Evolutionary conservation across 1,139 yeast genomes (phyloP).

Genomic region (Suhomyces wounanorum): DNA sequence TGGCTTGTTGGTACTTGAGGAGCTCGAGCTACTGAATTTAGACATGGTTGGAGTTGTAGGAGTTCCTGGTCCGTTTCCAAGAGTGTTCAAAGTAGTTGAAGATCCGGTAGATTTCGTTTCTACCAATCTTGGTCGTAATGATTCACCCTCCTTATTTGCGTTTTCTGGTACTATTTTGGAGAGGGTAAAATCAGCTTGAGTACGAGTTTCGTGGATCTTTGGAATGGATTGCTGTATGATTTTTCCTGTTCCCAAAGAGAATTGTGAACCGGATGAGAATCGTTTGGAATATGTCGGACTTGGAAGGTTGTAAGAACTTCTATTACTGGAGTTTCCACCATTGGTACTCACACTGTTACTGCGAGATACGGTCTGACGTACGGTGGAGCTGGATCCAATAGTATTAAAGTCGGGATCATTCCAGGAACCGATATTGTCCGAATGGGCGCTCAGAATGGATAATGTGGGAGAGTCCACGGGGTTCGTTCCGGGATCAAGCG

Average conservation of each 20-base stretch:
- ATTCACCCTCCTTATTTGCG: conserved; percentile 8
- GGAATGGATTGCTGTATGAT: conserved; percentile 34
- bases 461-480: conserved; percentile 38
- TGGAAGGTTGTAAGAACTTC: conserved; percentile 24
- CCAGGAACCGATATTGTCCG: conserved; percentile 15
- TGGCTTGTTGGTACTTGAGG: conserved; percentile 14
- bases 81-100: conserved; percentile 17
- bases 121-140: conserved; percentile 32
- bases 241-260: conserved; percentile 49
- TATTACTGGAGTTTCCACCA: conserved; percentile 6
- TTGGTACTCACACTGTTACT: conserved; percentile 20
- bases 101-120: conserved; percentile 33
- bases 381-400: conserved; percentile 2
- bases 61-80: conserved; percentile 10
- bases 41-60: conserved; percentile 14
- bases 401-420: conserved; percentile 15
- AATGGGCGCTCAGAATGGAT: conserved; percentile 24
- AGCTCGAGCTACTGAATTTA: conserved; percentile 7
- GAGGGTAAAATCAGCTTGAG: conserved; percentile 18
- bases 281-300: conserved; percentile 47
- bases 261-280: conserved; percentile 41
- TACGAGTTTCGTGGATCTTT: conserved; percentile 18
- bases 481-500: conserved; percentile 41
- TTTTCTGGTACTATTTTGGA: conserved; percentile 13
- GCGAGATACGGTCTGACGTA: conserved; percentile 14